Conservation (phyloP, 352 stramenopile species). For the Peronospora farinosa region DNA sequence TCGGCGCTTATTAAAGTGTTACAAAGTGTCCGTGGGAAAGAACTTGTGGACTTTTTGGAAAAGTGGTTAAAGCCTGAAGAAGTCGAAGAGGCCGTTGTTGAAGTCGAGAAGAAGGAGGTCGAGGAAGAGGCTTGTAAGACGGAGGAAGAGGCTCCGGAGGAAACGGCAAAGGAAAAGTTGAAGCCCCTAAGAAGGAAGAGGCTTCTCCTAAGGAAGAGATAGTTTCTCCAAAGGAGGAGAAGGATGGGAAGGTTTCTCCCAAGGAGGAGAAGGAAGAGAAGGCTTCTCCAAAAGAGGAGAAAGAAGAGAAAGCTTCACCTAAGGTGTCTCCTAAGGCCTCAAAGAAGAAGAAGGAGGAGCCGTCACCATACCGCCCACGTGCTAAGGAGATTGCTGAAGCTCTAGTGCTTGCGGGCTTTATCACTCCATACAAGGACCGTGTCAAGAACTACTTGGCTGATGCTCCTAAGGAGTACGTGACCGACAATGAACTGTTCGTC, state of each 20-base stretch:
- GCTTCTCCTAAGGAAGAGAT: slow-evolving; percentile 19
- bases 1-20: slow-evolving; percentile 35
- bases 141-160: slow-evolving; percentile 10
- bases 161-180: background rate
- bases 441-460: slow-evolving; percentile 39
- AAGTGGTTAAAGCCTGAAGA: slow-evolving; percentile 36
- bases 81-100: slow-evolving; percentile 11
- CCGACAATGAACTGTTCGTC: slow-evolving; percentile 45
- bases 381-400: slow-evolving; percentile 38
- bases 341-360: slow-evolving; percentile 23
- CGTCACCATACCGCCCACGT: slow-evolving; percentile 26
- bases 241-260: slow-evolving; percentile 1
- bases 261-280: slow-evolving; percentile 24
- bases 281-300: too few species aligned
- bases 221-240: too few species aligned
- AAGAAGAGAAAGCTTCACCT: slow-evolving; percentile 12
- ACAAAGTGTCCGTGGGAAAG: slow-evolving; percentile 38
- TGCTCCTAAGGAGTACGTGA: slow-evolving; percentile 33
- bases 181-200: background rate
- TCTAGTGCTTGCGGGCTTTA: slow-evolving; percentile 31
- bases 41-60: slow-evolving; percentile 39
- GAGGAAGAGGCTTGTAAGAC: slow-evolving; percentile 12
- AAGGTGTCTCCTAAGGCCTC: slow-evolving; percentile 23
- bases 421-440: slow-evolving; percentile 40
- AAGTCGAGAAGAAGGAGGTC: slow-evolving; percentile 16